These are phyloP conservation scores for Micromonas commoda DNA, from an alignment of 139 green algal genomes.

Conservation along the genomic window DNA sequence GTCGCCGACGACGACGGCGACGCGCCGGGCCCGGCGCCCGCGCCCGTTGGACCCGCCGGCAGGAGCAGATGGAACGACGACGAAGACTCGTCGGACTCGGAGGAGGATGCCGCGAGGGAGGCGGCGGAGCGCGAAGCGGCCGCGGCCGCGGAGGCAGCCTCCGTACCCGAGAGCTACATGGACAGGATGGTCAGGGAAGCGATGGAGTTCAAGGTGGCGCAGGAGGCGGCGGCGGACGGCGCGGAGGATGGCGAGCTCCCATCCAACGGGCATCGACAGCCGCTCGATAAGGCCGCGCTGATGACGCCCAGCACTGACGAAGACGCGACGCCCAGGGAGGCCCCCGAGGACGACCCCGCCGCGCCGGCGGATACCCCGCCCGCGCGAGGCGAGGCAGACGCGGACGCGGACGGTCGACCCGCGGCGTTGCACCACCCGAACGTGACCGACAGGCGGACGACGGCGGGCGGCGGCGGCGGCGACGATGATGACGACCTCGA, in stretches of 20 bases:
- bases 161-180: not conserved
- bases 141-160: not conserved
- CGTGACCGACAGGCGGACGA: too few relatives aligned
- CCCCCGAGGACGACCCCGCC: not conserved
- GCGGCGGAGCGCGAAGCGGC: not conserved
- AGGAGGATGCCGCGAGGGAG: too few relatives aligned
- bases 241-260: not conserved
- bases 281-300: too few relatives aligned
- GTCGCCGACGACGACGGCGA: not conserved
- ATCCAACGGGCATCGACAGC: not conserved
- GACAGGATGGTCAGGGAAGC: conserved; percentile 6
- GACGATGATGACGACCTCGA: not conserved
- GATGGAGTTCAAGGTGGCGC: not conserved
- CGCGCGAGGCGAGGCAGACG: not conserved
- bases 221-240: not conserved
- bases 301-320: too few relatives aligned
- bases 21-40: not conserved
- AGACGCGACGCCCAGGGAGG: not conserved
- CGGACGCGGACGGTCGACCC: not conserved
- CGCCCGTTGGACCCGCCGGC: not conserved
- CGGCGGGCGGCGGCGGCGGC: too few relatives aligned
- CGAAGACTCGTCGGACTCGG: too few relatives aligned
- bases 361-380: not conserved
- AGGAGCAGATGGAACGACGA: not conserved
- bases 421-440: too few relatives aligned